phyloP scores from a whole-genome alignment of 805 yeast genomes.

The Saccharomycopsis fibuligera region DNA sequence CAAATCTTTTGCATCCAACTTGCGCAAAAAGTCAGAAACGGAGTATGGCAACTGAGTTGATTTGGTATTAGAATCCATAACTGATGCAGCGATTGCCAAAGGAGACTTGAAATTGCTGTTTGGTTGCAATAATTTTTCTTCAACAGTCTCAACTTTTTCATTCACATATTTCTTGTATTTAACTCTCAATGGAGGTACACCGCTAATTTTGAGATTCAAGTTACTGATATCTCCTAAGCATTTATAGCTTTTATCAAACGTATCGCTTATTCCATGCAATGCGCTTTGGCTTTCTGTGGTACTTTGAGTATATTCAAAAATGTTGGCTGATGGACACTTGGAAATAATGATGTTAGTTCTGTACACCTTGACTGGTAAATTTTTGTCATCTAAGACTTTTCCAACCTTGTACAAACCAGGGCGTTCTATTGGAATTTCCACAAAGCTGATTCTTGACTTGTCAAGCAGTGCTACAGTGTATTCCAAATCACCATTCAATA shows the following conservation, averaged over 20 bases:
- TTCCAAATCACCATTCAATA: conserved; percentile 17
- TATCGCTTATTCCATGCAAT: too few relatives aligned
- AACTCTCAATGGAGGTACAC: conserved; percentile 73
- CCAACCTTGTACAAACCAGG: conserved; percentile 76
- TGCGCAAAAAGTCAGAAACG: conserved; percentile 4
- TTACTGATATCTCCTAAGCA: conserved; percentile 60
- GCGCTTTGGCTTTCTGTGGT: conserved; percentile 25
- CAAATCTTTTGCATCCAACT: conserved; percentile 10
- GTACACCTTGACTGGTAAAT: conserved; percentile 52
- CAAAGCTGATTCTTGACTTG: conserved; percentile 29
- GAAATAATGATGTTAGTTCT: conserved; percentile 62
- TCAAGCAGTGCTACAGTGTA: conserved; percentile 5
- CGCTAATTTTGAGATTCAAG: conserved; percentile 49
- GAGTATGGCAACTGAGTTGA: conserved; percentile 2
- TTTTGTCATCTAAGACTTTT: conserved; percentile 61
- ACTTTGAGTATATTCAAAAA: conserved; percentile 25
- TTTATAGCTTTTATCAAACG: conserved; percentile 36
- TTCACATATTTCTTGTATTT: conserved; percentile 44
- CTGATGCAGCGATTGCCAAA: conserved; percentile 29
- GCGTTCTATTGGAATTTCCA: conserved; percentile 51
- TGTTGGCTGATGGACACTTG: conserved; percentile 68
- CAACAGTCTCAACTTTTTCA: conserved; percentile 29
- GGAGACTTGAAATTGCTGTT: conserved; percentile 44
- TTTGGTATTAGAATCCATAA: conserved; percentile 5
- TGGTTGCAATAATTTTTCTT: conserved; percentile 44